Evolutionary conservation across 768 basidiomycete genomes (phyloP).

Genomic region (Pleurotus ostreatus): DNA sequence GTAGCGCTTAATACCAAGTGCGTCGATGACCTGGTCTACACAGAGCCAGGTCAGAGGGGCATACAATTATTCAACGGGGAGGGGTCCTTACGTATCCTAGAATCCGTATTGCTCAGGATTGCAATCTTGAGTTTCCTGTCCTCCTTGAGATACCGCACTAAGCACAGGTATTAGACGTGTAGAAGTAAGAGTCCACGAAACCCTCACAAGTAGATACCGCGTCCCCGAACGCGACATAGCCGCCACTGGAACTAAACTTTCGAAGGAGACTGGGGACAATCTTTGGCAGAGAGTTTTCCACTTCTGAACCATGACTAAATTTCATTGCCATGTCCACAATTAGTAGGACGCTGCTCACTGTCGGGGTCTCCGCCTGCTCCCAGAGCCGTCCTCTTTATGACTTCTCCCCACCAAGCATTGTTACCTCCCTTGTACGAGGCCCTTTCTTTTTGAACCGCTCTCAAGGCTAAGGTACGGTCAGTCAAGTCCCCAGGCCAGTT

Average conservation of each 20-base stretch:
- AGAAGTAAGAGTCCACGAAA: not conserved
- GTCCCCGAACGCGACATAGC: slow-evolving; percentile 61
- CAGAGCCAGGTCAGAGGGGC: not conserved
- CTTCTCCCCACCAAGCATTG: slow-evolving; percentile 72
- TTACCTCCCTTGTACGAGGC: slow-evolving; percentile 54
- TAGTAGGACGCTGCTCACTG: slow-evolving; percentile 29
- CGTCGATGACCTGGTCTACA: slow-evolving; percentile 48
- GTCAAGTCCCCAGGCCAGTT: not conserved
- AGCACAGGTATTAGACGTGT: not conserved
- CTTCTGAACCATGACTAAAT: slow-evolving; percentile 30
- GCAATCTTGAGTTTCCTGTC: slow-evolving; percentile 45
- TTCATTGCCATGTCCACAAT: too few relatives aligned
- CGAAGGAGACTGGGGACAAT: slow-evolving; percentile 62
- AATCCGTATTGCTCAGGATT: slow-evolving; percentile 70
- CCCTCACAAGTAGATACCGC: slow-evolving; percentile 40
- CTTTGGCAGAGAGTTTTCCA: slow-evolving; percentile 46
- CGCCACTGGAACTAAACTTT: slow-evolving; percentile 67
- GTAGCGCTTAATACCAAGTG: slow-evolving; percentile 48
- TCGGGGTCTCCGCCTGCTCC: slow-evolving; percentile 65
- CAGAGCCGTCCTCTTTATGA: slow-evolving; percentile 68
- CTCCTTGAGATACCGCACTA: slow-evolving; percentile 43
- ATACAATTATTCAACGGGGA: not conserved
- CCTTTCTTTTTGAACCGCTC: slow-evolving; percentile 46
- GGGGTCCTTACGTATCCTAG: slow-evolving; percentile 55
- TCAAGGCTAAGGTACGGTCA: slow-evolving; percentile 29